Conservation (phyloP, 2,329 filamentous ascomycete genomes). For the Xylaria sp. region DNA sequence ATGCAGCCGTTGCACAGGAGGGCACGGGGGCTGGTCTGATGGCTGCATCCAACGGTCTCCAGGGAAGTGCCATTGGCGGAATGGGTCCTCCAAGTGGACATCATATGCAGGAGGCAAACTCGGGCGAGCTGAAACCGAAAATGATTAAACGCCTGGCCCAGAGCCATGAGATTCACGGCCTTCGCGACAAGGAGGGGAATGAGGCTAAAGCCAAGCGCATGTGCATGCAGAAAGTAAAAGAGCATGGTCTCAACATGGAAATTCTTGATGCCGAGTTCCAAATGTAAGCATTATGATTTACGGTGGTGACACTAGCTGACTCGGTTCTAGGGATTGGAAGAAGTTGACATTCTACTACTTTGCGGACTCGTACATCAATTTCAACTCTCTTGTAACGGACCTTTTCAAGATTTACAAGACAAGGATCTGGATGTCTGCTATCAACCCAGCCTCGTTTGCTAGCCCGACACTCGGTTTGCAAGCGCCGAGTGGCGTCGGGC, state of each 20-base stretch:
- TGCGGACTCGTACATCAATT: slow-evolving; percentile 97
- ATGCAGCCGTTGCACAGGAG: slow-evolving; percentile 71
- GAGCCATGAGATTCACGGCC: slow-evolving; percentile 85
- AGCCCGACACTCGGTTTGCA: slow-evolving; percentile 79
- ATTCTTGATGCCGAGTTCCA: slow-evolving; percentile 99
- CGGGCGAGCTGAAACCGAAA: slow-evolving; percentile 89
- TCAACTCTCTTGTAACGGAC: slow-evolving; percentile 96
- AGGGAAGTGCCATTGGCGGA: slow-evolving; percentile 77
- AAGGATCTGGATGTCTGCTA: slow-evolving; percentile 99
- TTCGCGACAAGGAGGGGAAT: slow-evolving; percentile 96
- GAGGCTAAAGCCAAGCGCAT: slow-evolving; percentile 98
- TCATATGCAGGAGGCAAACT: slow-evolving; percentile 75
- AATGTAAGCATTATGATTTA: slow-evolving; percentile 73
- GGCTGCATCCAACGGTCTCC: slow-evolving; percentile 71
- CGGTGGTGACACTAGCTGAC: slow-evolving; percentile 42
- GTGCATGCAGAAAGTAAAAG: slow-evolving; percentile 95
- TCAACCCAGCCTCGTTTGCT: slow-evolving; percentile 96
- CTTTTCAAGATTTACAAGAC: slow-evolving; percentile 99
- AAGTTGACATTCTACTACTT: slow-evolving; percentile 99
- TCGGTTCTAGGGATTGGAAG: slow-evolving; percentile 84
- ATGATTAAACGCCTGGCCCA: slow-evolving; percentile 96
- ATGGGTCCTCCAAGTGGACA: slow-evolving; percentile 82
- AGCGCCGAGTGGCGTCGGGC: slow-evolving; percentile 73
- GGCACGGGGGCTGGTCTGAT: slow-evolving; percentile 69
- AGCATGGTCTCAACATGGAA: slow-evolving; percentile 97